Evolutionary conservation across 2,329 filamentous ascomycete species (phyloP), one percentile per base, ranked within the genome.

Genomic region (Aspergillus alliaceus): DNA sequence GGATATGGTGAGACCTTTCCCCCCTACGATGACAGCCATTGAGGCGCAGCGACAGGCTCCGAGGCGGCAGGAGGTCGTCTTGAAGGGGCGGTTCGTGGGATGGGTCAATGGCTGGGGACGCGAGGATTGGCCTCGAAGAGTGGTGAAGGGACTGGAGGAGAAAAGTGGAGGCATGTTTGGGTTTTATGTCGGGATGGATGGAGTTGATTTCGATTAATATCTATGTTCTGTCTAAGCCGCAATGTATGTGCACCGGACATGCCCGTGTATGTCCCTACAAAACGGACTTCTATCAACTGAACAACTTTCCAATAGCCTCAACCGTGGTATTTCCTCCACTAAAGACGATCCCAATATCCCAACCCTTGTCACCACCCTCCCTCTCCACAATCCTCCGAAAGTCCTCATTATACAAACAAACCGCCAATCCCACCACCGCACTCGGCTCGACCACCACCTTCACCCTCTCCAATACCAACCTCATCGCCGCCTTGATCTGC

Each of bases 381-480:
- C 65, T 62, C 54, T 73, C 73, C 11, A 93, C 89, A 74, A 88
- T 74, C 12, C 69, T 72, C 57, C 91, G 79, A 61, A 97, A 97
- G 4, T 92, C 90, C 75, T 96, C 90, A 71, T 96, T 89, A 63
- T 86, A 97, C 64, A 98, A 77, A 52, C 87, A 88, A 7, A 90
- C 90, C 0, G 93, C 95, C 58, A 98, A 73, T 1, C 86, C 85
- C n/a, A 97, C 93, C 2, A 88, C 91, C 0, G 90, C 86, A 74
- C 89, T 93, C 22, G 93, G 93, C 80, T 98, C 93, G 12, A 97
- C 86, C 22, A 97, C 86, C 47, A 96, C 78, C 84, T 98, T 97
- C 82, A 95, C 86, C 57, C 93, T 79, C 83, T 98, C 93, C 60
- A 93, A 78, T 32, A 96, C 88, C 60, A 98, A 75, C 59, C 83